Evolutionary conservation across 805 yeast genomes (phyloP), one percentile per base, ranked within the genome.

Genomic region (Candida krabiensis): DNA sequence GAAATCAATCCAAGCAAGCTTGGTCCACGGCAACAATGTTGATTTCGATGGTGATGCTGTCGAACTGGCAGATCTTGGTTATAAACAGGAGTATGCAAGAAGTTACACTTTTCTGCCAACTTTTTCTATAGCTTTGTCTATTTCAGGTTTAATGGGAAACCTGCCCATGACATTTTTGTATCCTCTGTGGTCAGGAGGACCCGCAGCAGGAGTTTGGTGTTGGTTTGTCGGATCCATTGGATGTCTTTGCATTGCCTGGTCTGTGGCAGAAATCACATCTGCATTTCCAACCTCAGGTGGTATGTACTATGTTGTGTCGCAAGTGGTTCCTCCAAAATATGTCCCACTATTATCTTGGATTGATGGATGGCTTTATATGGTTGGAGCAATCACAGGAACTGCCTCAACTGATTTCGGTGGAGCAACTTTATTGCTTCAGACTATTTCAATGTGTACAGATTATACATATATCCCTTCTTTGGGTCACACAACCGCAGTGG

Each of bases 91-190:
- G 46, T 67, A 80, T 43, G 64, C 59, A 42, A 71, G 87, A 56
- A 71, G 67, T 33, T 80, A 78, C 60, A 69, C 75, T n/a, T 70
- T 79, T 39, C 47, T 78, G 31, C 78, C 81, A 31, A 80, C 82
- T 9, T 79, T 75, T 48, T 81, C 83, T 3, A 79, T 79, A 46
- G 84, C 84, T 3, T 71, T 78, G 29, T 75, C 82, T 19, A 78
- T 79, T 46, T 80, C 82, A 57, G 85, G 86, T 14, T 64, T 80
- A 32, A 71, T 79, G 59, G 85, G 86, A 11, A 76, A 83, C 28
- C 72, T 79, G 23, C 67, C 83, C 9, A 75, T 81, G 22, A 76
- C 80, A 8, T 63, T 70, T 31, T 37, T 59, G 38, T 73, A 71
- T 47, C 77, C 78, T 8, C 54, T 72, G 26, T 56, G 56, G 52